Base-by-base conservation (phyloP, 345 rosid species). In the Salix suchowensis region DNA sequence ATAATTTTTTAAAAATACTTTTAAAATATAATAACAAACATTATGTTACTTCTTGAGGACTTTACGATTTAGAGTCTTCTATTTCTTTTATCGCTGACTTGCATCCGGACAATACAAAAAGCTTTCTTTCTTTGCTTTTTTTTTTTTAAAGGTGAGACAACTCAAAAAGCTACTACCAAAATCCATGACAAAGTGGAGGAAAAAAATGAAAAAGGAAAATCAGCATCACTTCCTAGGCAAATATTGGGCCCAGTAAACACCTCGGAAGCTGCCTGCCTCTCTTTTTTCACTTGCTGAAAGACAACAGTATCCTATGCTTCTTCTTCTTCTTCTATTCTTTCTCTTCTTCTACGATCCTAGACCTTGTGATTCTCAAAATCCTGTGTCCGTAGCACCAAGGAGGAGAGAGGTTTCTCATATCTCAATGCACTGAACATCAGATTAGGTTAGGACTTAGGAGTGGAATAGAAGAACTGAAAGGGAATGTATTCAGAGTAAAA, bases 231-330 rank as follows among this genome's bases (percentile, higher is more conserved):
- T 52, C 78, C 39, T 9, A 58, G 58, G 50, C 67, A 60, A 37
- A 40, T 42, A 24, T 67, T 68, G 77, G 78, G 67, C 7, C 58
- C 62, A 13, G 46, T 15, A 74, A 40, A 7, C 4, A 15, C 14
- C n/a, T 9, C 23, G 18, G 4, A 46, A 46, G 23, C 21, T 19
- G 7, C 7, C 58, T 6, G 5, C 54, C 23, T 52, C 58, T 52
- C 19, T 2, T 36, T 15, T 52, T 52, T 19, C 4, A 50, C 58
- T 52, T 18, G 58, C 58, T 52, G 21, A 52, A 52, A 52, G 23
- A 52, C 21, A 5, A 39, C 77, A 72, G 85, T 64, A 82, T 79
- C 80, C 85, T 73, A 76, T 76, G 82, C 76, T 74, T 61, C 65
- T 74, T 61, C 65, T 54, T 28, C 30, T 28, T 28, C 46, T 67